Evolutionary conservation across 495 filamentous ascomycete species (phyloP), one percentile per base, ranked within the genome.

Genomic region (Oidiodendron maius): DNA sequence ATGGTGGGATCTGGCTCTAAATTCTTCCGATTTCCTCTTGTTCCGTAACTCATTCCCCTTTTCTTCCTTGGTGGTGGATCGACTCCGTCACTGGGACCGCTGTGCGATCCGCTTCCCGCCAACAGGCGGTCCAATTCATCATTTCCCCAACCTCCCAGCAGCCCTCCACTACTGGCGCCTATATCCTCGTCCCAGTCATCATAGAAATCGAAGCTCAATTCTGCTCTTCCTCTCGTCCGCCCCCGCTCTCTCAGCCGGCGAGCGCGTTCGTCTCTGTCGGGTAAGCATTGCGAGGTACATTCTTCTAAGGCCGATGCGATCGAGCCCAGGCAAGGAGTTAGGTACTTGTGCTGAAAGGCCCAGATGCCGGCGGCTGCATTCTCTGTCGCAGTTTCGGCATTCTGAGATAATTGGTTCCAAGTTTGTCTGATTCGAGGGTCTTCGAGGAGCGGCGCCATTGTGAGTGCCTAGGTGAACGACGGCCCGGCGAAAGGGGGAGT

Each of bases 161-260:
- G 42, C 45, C 52, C 61, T 43, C 61, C 53, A n/a, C 53, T 52
- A 9, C 61, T 67, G 15, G 58, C 74, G 30, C 78, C 78, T 20
- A 86, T 82, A 45, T 82, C 78, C 46, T 90, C 88, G 41, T 96
- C 88, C 89, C 91, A 96, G 60, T 96, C 91, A 62, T 98, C 93
- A 69, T 98, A 98, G 70, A 98, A 98, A 57, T 96, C 94, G 56
- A 98, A 98, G 53, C 78, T 86, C 34, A 83, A 80, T 61, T 95
- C 90, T 21, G 87, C 82, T 32, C 81, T 68, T 9, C 82, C 84
- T 53, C 83, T 70, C 9, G 74, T 72, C 10, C 70, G 61, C 11
- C 67, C 78, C 24, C 74, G 66, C 50, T 77, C 73, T 32, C 75
- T 71, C 43, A 78, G 72, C 38, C 89, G 77, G 4, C 86, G 80